Evolutionary conservation across 2,329 filamentous ascomycete genomes (phyloP), one percentile per base, ranked within the genome.

Genomic region (Amylocarpus encephaloides): DNA sequence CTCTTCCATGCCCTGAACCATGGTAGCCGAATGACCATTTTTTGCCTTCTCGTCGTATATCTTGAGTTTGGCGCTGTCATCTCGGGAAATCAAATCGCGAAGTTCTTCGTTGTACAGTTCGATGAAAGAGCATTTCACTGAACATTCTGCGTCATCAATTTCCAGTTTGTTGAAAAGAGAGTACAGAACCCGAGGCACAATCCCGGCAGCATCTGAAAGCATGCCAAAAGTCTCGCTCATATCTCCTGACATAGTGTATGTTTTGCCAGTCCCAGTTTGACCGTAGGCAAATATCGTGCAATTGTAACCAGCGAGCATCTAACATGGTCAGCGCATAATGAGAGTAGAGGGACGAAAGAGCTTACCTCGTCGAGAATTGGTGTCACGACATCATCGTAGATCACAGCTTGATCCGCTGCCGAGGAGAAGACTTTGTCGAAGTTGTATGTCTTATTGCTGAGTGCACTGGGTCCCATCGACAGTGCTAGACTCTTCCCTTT

Each of bases 241-340:
- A 68, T 98, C 92, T 49, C 93, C 93, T 0, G 92, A 95, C 93
- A 98, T 98, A 19, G 93, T 98, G 69, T 98, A 98, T 12, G 93
- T 98, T 69, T 98, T 98, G 61, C 93, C 93, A 0, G 93, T 98
- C 40, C 93, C 93, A 0, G 93, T 98, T 68, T 98, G 93, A 22
- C 93, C 93, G 67, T 98, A 98, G 32, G 93, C 93, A 63, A 98
- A 98, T 53, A 98, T 95, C 5, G 93, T 98, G 71, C 93, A 98
- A 68, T 98, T 98, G 72, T 88, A 97, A 46, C 93, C 93, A 19
- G 83, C 79, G 38, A 98, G 78, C 77, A 97, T 95, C 89, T 95
- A 59, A 2, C 19, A 41, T 38, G 22, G 49, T 60, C 9, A 58
- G 55, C 15, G 36, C 30, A 19, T 45, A 18, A 18, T 13, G 16